These are phyloP conservation scores for Eucalyptus erythrocorys DNA, from an alignment of 345 rosid species.

Conservation along the genomic window DNA sequence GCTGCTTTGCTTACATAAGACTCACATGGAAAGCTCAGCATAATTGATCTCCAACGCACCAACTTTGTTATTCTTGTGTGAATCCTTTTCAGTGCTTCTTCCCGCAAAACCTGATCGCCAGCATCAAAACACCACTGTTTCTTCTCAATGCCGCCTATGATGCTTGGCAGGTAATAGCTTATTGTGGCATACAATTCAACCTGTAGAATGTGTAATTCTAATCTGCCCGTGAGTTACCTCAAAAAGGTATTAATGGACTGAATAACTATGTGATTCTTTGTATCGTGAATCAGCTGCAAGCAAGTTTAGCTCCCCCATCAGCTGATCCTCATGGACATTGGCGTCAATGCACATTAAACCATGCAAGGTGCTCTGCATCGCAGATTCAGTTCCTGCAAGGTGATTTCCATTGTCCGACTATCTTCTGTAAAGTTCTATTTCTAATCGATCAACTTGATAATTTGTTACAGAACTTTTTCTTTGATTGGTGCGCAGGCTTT, in stretches of 20 bases:
- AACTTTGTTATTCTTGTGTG: neutral
- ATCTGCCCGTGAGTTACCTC: neutral
- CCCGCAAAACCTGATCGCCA: conserved; percentile 72
- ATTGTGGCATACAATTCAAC: neutral
- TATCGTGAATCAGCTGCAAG: conserved; percentile 43
- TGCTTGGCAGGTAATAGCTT: conserved; percentile 78
- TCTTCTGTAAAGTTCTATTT: neutral
- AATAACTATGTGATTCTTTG: neutral
- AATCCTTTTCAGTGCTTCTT: conserved; percentile 73
- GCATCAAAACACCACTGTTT: conserved; percentile 68
- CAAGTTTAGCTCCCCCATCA: conserved; percentile 72
- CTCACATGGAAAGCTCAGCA: neutral
- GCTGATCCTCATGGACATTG: conserved; percentile 90
- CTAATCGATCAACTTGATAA: neutral
- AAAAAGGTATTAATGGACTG: neutral
- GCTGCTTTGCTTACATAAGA: neutral
- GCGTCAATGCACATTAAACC: conserved; percentile 61
- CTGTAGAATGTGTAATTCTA: neutral
- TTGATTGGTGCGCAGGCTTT: conserved; percentile 36
- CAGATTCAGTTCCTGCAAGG: conserved; percentile 78
- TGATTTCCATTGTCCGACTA: neutral
- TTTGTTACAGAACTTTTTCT: neutral
- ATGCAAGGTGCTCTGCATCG: conserved; percentile 47
- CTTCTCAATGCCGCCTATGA: conserved; percentile 87
- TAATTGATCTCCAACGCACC: neutral